Percentiles rank a stretch among this genome's conserved stretches.
Conservation (phyloP, 176 grass and related monocot species). For the Dendrocalamus sinicus region DNA sequence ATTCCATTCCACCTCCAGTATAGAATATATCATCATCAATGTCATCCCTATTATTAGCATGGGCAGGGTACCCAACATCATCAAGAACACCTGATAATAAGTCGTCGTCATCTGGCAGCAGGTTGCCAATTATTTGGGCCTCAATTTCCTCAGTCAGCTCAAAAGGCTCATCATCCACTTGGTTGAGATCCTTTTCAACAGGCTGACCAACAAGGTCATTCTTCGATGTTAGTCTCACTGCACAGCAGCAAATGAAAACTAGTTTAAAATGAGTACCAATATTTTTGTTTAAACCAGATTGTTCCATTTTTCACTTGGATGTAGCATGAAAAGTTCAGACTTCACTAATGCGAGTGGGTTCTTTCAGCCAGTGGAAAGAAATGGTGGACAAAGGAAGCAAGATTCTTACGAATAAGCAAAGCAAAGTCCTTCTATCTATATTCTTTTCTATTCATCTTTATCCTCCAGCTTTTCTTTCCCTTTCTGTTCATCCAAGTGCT, state of each 20-base stretch:
- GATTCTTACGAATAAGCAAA: slow-evolving; percentile 21
- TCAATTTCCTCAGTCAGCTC: slow-evolving; percentile 85
- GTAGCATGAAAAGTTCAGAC: slow-evolving; percentile 15
- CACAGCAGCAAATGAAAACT: slow-evolving; percentile 40
- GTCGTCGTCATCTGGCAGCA: slow-evolving; percentile 87
- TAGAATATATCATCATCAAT: slow-evolving; percentile 95
- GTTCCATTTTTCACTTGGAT: slow-evolving; percentile 10
- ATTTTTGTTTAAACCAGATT: slow-evolving; percentile 1
- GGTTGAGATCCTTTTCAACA: slow-evolving; percentile 46
- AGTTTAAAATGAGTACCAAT: slow-evolving; percentile 26
- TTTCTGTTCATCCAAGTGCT: slow-evolving; percentile 2
- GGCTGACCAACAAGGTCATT: slow-evolving; percentile 41
- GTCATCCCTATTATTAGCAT: slow-evolving; percentile 63
- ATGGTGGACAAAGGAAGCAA: slow-evolving; percentile 22
- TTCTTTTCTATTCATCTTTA: slow-evolving; percentile 13
- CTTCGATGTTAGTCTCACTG: slow-evolving; percentile 70
- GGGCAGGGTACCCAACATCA: slow-evolving; percentile 52
- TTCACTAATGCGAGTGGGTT: slow-evolving; percentile 1
- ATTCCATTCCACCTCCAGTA: slow-evolving; percentile 85
- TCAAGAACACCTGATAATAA: slow-evolving; percentile 81
- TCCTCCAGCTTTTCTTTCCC: background rate
- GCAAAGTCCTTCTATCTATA: background rate
- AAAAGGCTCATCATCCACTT: slow-evolving; percentile 75
- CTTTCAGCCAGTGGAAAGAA: slow-evolving; percentile 14
- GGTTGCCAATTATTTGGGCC: slow-evolving; percentile 78